Evolutionary conservation across 139 green algal genomes (phyloP).

Genomic region (Zygnema cylindricum): DNA sequence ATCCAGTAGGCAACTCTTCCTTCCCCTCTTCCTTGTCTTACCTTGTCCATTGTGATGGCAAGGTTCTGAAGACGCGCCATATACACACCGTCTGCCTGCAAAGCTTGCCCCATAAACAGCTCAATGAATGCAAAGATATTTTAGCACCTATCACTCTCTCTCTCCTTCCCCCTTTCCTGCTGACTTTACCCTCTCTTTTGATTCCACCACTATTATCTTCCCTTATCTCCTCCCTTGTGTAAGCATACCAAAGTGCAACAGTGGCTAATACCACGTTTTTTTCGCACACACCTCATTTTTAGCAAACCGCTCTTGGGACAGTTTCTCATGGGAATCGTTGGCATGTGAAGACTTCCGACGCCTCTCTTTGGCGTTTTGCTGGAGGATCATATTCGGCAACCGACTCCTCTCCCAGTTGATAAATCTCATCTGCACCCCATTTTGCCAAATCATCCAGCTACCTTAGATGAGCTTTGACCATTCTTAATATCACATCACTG

Average conservation of each 20-base stretch:
- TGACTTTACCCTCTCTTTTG: too few relatives aligned
- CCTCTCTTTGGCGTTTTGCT: constrained; percentile 12
- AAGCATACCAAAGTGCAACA: too few relatives aligned
- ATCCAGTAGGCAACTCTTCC: too few relatives aligned
- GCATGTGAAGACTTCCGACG: background rate
- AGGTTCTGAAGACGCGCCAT: constrained; percentile 42
- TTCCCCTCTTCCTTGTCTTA: constrained; percentile 5
- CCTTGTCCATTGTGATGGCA: constrained; percentile 60
- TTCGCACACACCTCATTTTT: background rate
- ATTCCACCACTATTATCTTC: too few relatives aligned
- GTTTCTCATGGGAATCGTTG: background rate
- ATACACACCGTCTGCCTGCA: constrained; percentile 53
- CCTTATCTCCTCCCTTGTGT: too few relatives aligned
- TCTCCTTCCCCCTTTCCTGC: too few relatives aligned
- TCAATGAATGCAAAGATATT: constrained; percentile 1
- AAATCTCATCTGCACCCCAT: constrained; percentile 8
- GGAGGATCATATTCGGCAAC: constrained; percentile 16
- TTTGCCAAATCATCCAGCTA: background rate
- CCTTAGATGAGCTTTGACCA: too few relatives aligned
- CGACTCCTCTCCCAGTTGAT: constrained; percentile 9
- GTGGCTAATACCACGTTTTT: too few relatives aligned
- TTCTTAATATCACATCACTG: too few relatives aligned
- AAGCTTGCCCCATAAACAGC: constrained; percentile 20
- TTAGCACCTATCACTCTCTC: too few relatives aligned
- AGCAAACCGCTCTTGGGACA: background rate